Base-by-base conservation (phyloP, 2,329 filamentous ascomycete species). In the Beauveria medogensis region DNA sequence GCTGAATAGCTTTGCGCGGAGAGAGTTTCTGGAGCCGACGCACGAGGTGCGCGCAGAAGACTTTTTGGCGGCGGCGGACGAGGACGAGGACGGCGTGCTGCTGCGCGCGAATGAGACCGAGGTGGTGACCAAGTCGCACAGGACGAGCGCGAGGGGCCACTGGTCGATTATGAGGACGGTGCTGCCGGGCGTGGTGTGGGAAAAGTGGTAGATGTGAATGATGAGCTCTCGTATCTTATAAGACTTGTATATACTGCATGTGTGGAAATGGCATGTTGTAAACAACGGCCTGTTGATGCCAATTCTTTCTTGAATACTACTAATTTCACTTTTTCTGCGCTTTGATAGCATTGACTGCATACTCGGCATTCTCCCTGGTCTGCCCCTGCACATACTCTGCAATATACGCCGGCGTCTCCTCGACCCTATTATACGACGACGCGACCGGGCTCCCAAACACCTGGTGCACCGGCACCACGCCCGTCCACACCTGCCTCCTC, bases 101-200 rank as follows among this genome's bases (percentile, higher is more conserved):
- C 74, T 94, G 69, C 78, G 75, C 30, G 79, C 72, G 50, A 88
- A 86, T 58, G 83, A 88, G 64, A 90, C 88, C 26, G 78, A 78
- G 7, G 80, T 84, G 67, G 78, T 97, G 68, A 81, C 82, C 60
- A 80, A 82, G 70, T 91, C 84, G 79, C 92, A 96, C 70, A 80
- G 85, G 68, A 79, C 84, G 69, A 91, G 89, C 68, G 92, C 92
- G 0, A 71, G 89, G 57, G 89, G 89, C 10, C 94, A 99, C 75
- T 99, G 94, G 94, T 78, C 77, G 48, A 88, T 99, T 52, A 99
- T 99, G 92, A 84, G 94, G 69, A 84, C 78, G 1, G 92, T 97
- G 3, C 67, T 97, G 64, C 92, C 92, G 1, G 79, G 79, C 61
- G 76, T 77, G 14, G 83, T 97, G 28, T 99, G 94, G 94, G 89